These are phyloP conservation scores for Cicer pinnatifidum DNA, from an alignment of 306 rosid species.

Conservation along the genomic window DNA sequence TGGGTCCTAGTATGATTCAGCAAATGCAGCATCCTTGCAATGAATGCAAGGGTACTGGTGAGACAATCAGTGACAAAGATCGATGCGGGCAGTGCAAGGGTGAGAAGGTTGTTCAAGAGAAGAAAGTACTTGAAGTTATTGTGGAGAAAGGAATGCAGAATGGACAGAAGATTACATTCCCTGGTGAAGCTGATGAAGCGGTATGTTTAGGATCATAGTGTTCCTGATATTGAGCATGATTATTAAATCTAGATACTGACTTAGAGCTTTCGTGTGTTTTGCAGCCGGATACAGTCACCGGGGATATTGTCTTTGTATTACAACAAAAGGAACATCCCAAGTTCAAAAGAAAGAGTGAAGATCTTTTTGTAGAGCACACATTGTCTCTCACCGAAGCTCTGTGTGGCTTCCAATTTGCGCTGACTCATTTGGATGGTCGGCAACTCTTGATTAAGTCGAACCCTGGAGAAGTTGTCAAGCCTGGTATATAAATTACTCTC, in stretches of 20 bases:
- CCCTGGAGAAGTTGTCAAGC: conserved; percentile 78
- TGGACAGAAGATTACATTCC: conserved; percentile 85
- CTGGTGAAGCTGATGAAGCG: conserved; percentile 92
- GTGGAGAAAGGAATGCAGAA: conserved; percentile 96
- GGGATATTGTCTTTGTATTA: conserved; percentile 78
- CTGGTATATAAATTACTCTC: conserved; percentile 48
- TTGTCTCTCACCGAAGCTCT: conserved; percentile 73
- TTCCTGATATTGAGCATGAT: background rate
- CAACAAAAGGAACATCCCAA: conserved; percentile 84
- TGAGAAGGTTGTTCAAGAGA: conserved; percentile 79
- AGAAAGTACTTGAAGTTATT: conserved; percentile 75
- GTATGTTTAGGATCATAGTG: conserved; percentile 46
- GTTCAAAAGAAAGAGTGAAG: conserved; percentile 75
- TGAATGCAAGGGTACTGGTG: conserved; percentile 92
- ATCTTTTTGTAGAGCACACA: conserved; percentile 72
- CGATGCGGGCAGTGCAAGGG: conserved; percentile 82
- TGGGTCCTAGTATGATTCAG: conserved; percentile 84
- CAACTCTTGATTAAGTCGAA: conserved; percentile 67
- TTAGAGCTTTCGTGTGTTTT: background rate
- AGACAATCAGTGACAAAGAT: conserved; percentile 73
- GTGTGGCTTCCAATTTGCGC: conserved; percentile 72
- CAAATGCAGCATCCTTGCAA: conserved; percentile 90
- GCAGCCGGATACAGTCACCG: conserved; percentile 84
- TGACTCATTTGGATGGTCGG: conserved; percentile 72
- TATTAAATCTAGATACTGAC: conserved; percentile 6